phyloP scores from a whole-genome alignment of 2,329 filamentous ascomycete genomes.

The Cordyceps cicadae region DNA sequence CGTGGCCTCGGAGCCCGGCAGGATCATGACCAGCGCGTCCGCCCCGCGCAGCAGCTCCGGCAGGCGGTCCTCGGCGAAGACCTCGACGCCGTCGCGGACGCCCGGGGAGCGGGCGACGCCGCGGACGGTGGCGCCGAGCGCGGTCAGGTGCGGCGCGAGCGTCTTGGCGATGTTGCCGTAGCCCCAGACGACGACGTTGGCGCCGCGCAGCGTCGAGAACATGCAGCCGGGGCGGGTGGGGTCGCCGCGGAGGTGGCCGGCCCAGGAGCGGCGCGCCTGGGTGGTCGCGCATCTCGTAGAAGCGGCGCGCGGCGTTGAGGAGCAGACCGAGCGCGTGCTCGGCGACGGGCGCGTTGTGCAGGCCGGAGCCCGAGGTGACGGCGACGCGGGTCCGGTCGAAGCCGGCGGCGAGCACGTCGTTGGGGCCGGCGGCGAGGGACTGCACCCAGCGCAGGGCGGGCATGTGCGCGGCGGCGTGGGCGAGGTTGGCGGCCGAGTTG shows the following conservation, averaged over 20 bases:
- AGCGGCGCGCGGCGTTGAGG: conserved; percentile 45
- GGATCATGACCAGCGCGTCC: conserved; percentile 60
- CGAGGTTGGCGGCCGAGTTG: conserved; percentile 50
- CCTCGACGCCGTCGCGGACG: conserved; percentile 50
- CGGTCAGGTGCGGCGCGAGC: conserved; percentile 45
- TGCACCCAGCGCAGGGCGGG: conserved; percentile 57
- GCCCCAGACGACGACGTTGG: conserved; percentile 53
- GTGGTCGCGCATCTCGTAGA: conserved; percentile 56
- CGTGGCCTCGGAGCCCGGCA: conserved; percentile 51
- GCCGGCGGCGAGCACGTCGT: conserved; percentile 54
- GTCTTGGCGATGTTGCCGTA: conserved; percentile 59
- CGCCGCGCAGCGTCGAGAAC: conserved; percentile 53
- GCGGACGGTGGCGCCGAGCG: conserved; percentile 48
- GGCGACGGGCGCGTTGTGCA: conserved; percentile 57
- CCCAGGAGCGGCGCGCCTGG: conserved; percentile 52
- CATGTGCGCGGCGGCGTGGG: conserved; percentile 46
- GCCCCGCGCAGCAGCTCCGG: conserved; percentile 45
- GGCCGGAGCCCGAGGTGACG: conserved; percentile 54
- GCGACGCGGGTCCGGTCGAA: conserved; percentile 43
- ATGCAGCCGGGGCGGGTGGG: conserved; percentile 42
- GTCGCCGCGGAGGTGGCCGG: conserved; percentile 49
- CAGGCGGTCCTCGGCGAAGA: conserved; percentile 47
- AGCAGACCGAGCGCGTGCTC: conserved; percentile 55
- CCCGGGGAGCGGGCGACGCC: conserved; percentile 50
- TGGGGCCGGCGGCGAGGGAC: conserved; percentile 57